Conservation (phyloP, 2,329 filamentous ascomycete species). For the Chaetomium globosum region DNA sequence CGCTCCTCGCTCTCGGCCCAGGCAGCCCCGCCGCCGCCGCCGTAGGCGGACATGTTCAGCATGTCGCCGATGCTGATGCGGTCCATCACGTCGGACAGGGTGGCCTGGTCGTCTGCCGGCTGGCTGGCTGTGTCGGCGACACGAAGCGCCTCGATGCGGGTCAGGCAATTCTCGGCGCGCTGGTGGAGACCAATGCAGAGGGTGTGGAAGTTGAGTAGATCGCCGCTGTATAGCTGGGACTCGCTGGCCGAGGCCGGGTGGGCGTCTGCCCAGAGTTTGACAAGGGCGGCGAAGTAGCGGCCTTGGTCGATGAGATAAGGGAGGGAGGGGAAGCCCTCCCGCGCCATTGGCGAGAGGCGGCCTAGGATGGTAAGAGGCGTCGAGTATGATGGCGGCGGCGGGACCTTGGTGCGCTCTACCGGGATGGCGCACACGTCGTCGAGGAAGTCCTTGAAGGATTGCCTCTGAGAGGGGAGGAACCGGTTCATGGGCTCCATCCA, state of each 20-base stretch:
- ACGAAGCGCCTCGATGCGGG: conserved; percentile 52
- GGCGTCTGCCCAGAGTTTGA: conserved; percentile 75
- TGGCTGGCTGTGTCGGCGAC: conserved; percentile 44
- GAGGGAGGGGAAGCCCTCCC: conserved; percentile 89
- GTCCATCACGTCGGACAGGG: conserved; percentile 54
- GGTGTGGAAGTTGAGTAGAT: conserved; percentile 57
- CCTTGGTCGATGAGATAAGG: conserved; percentile 92
- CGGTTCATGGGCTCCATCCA: conserved; percentile 99
- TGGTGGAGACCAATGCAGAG: conserved; percentile 55
- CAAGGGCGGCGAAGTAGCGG: conserved; percentile 79
- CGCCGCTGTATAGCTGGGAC: conserved; percentile 51
- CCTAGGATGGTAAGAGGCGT: conserved; percentile 89
- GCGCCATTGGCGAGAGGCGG: conserved; percentile 74
- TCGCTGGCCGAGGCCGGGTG: conserved; percentile 43
- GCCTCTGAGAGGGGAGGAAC: conserved; percentile 74
- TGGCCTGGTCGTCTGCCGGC: conserved; percentile 31
- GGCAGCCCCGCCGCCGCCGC: conserved; percentile 36
- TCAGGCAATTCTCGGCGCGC: conserved; percentile 56
- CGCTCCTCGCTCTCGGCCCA: conserved; percentile 45
- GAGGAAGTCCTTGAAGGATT: conserved; percentile 82
- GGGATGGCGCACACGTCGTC: conserved; percentile 84
- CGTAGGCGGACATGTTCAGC: conserved; percentile 44
- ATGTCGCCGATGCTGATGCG: conserved; percentile 47
- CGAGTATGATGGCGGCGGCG: conserved; percentile 81
- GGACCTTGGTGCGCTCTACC: conserved; percentile 64